Percentiles rank a stretch among this genome's conserved stretches.
These are phyloP conservation scores for Saccharomyces hybrid DNA, from an alignment of 1,139 yeast genomes.

Conservation along the genomic window DNA sequence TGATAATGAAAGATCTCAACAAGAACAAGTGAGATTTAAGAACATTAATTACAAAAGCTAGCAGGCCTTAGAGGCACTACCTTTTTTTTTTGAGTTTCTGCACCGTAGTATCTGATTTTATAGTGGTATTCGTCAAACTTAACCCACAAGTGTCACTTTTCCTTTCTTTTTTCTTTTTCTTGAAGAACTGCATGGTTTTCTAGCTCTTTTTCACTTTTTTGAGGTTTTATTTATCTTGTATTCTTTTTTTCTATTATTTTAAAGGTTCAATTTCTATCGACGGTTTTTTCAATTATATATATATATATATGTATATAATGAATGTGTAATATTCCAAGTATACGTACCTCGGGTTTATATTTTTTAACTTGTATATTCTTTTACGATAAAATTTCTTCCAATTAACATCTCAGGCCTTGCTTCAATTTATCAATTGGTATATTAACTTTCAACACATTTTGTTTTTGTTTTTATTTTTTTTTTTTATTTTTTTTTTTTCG, in stretches of 20 bases:
- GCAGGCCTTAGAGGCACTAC: not conserved
- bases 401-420: not conserved
- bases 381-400: not conserved
- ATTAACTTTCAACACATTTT: not conserved
- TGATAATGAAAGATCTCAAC: constrained; percentile 1
- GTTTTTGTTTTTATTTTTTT: not conserved
- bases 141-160: not conserved
- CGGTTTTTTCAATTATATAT: not conserved
- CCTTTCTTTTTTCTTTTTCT: not conserved
- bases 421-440: not conserved
- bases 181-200: not conserved
- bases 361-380: not conserved
- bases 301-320: not conserved
- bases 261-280: not conserved
- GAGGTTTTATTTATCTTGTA: not conserved
- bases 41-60: constrained; percentile 8
- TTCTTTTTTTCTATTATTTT: not conserved
- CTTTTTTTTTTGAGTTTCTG: constrained; percentile 32
- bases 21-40: constrained; percentile 7
- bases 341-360: not conserved
- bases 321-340: not conserved
- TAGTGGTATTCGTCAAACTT: not conserved
- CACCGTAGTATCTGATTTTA: constrained; percentile 30
- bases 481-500: not conserved
- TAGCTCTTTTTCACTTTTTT: not conserved